phyloP scores from a whole-genome alignment of 176 grass and related monocot genomes.

The Juncus inflexus region DNA sequence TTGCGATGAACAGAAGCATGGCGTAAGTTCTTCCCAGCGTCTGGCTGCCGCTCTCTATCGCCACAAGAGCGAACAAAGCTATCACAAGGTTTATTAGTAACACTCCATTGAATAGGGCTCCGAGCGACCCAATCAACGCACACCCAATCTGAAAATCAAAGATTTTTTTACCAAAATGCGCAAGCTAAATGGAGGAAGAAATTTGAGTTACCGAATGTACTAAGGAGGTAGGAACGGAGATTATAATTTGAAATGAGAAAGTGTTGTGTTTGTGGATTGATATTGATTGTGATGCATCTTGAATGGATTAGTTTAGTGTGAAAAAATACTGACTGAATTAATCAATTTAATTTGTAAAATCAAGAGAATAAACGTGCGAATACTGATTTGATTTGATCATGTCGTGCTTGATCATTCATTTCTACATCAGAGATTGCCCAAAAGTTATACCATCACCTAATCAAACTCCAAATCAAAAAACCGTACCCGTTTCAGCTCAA shows the following conservation, averaged over 20 bases:
- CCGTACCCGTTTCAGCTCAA: not conserved
- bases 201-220: too few species aligned
- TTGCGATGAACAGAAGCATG: conserved; percentile 77
- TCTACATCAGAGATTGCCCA: too few species aligned
- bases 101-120: conserved; percentile 86
- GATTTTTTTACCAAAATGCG: too few species aligned
- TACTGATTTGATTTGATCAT: too few species aligned
- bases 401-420: conserved; percentile 1
- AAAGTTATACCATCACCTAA: not conserved
- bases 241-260: too few species aligned
- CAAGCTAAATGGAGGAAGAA: too few species aligned
- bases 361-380: not conserved
- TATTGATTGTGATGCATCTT: not conserved
- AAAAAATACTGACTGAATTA: conserved; percentile 14
- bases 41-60: conserved; percentile 90
- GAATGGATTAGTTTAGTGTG: too few species aligned
- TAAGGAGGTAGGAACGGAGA: too few species aligned
- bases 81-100: conserved; percentile 94
- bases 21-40: conserved; percentile 84
- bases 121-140: conserved; percentile 84
- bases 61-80: conserved; percentile 86
- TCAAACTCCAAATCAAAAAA: not conserved
- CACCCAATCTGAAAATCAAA: conserved; percentile 58
- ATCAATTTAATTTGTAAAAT: conserved; percentile 10
- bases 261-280: not conserved